Base-by-base conservation (phyloP, 2,329 filamentous ascomycete genomes). In the Botrytis paeoniae region DNA sequence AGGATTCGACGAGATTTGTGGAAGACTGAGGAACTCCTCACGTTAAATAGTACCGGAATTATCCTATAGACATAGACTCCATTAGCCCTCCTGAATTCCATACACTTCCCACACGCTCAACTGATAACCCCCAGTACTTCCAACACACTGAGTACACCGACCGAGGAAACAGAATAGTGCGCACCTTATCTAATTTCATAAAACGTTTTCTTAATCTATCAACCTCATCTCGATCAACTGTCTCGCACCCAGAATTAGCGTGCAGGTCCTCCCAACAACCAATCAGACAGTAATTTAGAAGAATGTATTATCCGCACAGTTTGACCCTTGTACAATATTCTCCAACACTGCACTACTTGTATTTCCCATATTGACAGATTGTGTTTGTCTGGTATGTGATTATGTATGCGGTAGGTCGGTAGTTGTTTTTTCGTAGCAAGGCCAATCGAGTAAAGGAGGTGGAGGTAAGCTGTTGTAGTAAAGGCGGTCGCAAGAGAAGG, bases 41-140 rank as follows among this genome's bases (percentile, higher is more conserved):
- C 96, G 94, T 84, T 99, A 96, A 84, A 99, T 97, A 65, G 96
- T 98, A 78, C 96, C 96, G 22, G 95, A 98, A 85, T 97, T 97
- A 83, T 99, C 95, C 95, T 98, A 78, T 61, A 60, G 18, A 57
- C 60, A 41, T 45, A 54, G 35, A 25, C 35, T 68, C 16, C 59
- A 74, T 74, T 71, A 63, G 70, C 68, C 32, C 45, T 54, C 35
- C 25, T 39, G n/a, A 25, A 45, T 37, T 16, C 29, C 22, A 60
- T 29, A 64, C 9, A 41, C 35, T 39, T 41, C 48, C 35, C 45
- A 41, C 64, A 54, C 45, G 51, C 32, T n/a, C 25, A 51, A 45
- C 25, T 8, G 12, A 39, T 5, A 57, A 29, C 63, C 54, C 45
- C 20, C 45, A 39, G 39, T 39, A 70, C n/a, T 29, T 3, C 9